Evolutionary conservation across 1,284 basidiomycete genomes (phyloP), one percentile per base, ranked within the genome.

Genomic region (Malassezia arunalokei): DNA sequence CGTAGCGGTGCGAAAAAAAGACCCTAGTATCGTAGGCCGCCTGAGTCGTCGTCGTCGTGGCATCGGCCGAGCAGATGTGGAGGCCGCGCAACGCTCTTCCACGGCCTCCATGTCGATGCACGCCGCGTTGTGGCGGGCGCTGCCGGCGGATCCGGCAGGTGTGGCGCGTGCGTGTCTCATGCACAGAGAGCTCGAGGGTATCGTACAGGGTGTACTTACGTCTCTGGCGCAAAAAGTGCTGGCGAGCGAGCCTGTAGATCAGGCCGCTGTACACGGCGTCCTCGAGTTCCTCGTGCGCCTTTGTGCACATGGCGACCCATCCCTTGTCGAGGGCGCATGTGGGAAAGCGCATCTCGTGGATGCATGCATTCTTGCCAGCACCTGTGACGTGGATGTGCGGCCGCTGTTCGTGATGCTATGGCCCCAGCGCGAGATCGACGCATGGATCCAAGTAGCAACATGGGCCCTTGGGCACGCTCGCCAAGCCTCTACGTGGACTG

Each of bases 261-360:
- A 44, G 8, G 43, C 29, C 32, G n/a, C 42, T 17, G 33, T 35
- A 12, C 45, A 14, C 29, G 31, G 30, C 6, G 33, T 48, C 8
- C 51, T 35, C n/a, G 15, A 17, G 15, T n/a, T 39, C 27, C 40
- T 40, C 29, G n/a, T 27, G 14, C 33, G 44, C 32, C 46, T 47
- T 15, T 11, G 20, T n/a, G 38, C 35, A 40, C 46, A 47, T 24
- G 46, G 46, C 29, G 46, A 47, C 28, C 46, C 28, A 4, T 40
- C 46, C 9, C 35, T 47, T 6, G 8, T 47, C 11, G 24, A 47
- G 27, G n/a, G 44, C 17, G 15, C 38, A 28, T 32, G 35, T 29
- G 44, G 44, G 27, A 14, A 17, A 3, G 20, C 28, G 12, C 29
- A 15, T 7, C 20, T 24, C 6, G n/a, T 37, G 15, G 44, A 47